Evolutionary conservation across 306 rosid species (phyloP).

Genomic region (Pterocarpus macrocarpus): DNA sequence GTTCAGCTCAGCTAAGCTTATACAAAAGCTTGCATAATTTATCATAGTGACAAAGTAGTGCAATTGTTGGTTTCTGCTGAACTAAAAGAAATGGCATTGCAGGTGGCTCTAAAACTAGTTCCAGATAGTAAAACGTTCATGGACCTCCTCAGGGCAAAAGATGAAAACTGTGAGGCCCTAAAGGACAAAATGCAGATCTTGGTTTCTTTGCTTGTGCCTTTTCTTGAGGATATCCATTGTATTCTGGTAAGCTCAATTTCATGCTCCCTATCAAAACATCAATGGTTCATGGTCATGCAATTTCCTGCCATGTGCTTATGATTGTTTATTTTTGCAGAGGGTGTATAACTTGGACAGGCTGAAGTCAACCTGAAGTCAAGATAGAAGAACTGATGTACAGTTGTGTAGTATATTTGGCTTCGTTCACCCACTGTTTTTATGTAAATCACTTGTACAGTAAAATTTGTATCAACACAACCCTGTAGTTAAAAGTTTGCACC

Average conservation of each 20-base stretch:
- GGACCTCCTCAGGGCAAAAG: constrained; percentile 67
- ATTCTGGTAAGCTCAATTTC: constrained; percentile 64
- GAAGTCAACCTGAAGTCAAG: constrained; percentile 62
- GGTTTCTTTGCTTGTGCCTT: constrained; percentile 68
- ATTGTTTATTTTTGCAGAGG: constrained; percentile 59
- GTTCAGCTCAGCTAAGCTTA: not conserved
- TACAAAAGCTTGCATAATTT: constrained; percentile 4
- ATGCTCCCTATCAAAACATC: constrained; percentile 25
- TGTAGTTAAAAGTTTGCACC: constrained; percentile 38
- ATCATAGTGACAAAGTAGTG: constrained; percentile 11
- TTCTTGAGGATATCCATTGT: constrained; percentile 74
- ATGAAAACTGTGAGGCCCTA: constrained; percentile 63
- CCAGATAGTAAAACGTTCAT: constrained; percentile 73
- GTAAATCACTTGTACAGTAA: constrained; percentile 47
- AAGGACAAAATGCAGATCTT: constrained; percentile 70
- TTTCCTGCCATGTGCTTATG: constrained; percentile 3
- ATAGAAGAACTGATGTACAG: constrained; percentile 41
- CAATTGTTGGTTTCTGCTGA: constrained; percentile 19
- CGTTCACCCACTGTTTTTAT: not conserved
- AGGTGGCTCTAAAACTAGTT: constrained; percentile 84
- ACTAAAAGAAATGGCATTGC: constrained; percentile 46
- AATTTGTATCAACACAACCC: constrained; percentile 21
- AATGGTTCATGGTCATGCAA: constrained; percentile 2
- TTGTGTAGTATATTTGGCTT: constrained; percentile 18
- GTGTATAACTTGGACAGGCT: constrained; percentile 69